Percentiles rank a stretch among this genome's conserved stretches.
Evolutionary conservation across 2,329 filamentous ascomycete genomes (phyloP).

Genomic region (Ceratocystis colombiana): DNA sequence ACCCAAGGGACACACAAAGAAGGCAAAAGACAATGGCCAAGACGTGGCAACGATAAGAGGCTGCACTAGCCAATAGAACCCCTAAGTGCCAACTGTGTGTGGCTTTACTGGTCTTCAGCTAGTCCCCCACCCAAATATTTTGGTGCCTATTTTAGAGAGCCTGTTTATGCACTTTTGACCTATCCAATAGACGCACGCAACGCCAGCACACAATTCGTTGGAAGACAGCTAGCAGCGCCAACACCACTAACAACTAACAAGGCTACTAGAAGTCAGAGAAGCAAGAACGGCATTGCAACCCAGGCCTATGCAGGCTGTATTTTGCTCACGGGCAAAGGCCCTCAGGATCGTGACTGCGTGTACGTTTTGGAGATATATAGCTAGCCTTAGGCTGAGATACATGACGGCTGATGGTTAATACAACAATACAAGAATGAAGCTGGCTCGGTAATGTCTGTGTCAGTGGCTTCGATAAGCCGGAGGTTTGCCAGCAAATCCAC

Average conservation of each 20-base stretch:
- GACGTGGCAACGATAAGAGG: neutral
- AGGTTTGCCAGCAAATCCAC: neutral
- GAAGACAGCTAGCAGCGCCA: neutral
- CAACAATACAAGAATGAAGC: conserved; percentile 1
- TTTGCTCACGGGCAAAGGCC: neutral
- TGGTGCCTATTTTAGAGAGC: neutral
- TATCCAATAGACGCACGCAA: neutral
- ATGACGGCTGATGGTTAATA: neutral
- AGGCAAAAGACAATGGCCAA: neutral
- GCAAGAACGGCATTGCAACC: neutral
- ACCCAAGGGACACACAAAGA: neutral
- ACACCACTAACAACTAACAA: neutral
- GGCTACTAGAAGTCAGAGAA: neutral
- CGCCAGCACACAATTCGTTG: neutral
- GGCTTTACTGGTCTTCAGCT: neutral
- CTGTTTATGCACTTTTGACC: conserved; percentile 2
- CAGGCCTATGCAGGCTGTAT: neutral
- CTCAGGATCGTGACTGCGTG: neutral
- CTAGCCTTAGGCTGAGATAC: conserved; percentile 5
- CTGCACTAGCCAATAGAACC: neutral
- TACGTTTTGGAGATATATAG: neutral
- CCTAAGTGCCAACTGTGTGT: no score
- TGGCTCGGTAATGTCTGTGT: neutral
- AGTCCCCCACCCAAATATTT: neutral
- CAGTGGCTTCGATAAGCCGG: neutral